Base-by-base conservation (phyloP, 2,329 filamentous ascomycete genomes). In the Alternaria triticina region DNA sequence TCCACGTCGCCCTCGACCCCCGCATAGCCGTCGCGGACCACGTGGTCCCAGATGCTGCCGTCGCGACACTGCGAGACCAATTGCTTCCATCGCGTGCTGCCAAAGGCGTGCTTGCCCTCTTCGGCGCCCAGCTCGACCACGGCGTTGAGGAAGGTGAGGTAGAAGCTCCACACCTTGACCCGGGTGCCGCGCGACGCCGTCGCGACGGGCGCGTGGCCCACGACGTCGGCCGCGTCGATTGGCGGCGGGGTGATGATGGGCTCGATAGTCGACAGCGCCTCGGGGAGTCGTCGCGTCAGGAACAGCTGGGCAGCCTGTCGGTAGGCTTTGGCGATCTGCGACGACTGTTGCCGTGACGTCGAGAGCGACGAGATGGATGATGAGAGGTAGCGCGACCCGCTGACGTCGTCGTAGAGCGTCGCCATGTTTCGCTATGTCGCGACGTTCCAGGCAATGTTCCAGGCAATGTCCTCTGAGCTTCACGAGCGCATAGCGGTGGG, bases 111-210 rank as follows among this genome's bases (percentile, higher is more conserved):
- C 83, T 96, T 97, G 54, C 95, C 96, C 79, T 97, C 94, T 70
- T 97, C 93, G 2, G 92, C 86, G 59, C 94, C 93, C 76, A 98
- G 85, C 75, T 98, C 95, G 36, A 97, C 85, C 67, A 97, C 91
- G 43, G 93, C 91, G 82, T 97, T 97, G 66, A 98, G 85, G 54
- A 97, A 91, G 17, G 94, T 97, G 69, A 98, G 87, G 79, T 98
- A 99, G 74, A 99, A 86, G 80, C 94, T 97, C 96, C 96, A 99
- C 67, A 98, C 91, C 81, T 98, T 99, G 79, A 97, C 91, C 69
- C 94, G 86, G 61, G 93, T 96, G 30, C 90, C 91, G 69, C 91
- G 89, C 45, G 92, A 94, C 57, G 93, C 93, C 67, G 86, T 88
- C 57, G 92, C 90, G 57, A 97, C 89, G 5, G 94, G 93, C 27